Evolutionary conservation across 192 early-diverging fungal genomes (phyloP).

Genomic region (Dispira parvispora): DNA sequence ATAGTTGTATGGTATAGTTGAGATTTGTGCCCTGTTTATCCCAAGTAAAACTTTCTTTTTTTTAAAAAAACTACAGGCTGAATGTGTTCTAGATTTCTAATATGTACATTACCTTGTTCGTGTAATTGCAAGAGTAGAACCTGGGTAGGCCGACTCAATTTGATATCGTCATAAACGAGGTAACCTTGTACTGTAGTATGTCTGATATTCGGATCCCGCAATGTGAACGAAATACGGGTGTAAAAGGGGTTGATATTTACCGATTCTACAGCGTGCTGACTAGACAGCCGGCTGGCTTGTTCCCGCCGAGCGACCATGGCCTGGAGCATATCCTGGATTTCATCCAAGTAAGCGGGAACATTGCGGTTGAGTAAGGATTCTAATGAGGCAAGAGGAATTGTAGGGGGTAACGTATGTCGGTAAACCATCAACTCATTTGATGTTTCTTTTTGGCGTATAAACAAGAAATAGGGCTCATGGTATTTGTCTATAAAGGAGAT

Average conservation of each 20-base stretch:
- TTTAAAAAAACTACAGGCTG: too few species aligned
- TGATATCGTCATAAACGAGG: neutral
- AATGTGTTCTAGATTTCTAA: too few species aligned
- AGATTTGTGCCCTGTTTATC: too few species aligned
- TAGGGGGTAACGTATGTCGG: slow-evolving; percentile 32
- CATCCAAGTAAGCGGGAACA: slow-evolving; percentile 17
- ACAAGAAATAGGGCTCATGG: slow-evolving; percentile 30
- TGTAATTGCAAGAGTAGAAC: neutral
- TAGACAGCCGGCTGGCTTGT: slow-evolving; percentile 7
- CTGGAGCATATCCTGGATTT: slow-evolving; percentile 14
- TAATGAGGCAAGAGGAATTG: slow-evolving; percentile 23
- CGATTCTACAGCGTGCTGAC: neutral
- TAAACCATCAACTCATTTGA: slow-evolving; percentile 13
- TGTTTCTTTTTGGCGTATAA: slow-evolving; percentile 14
- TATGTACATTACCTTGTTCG: neutral
- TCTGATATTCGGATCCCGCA: too few species aligned
- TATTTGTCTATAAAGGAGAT: slow-evolving; percentile 15
- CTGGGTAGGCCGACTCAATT: neutral
- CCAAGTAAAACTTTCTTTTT: too few species aligned
- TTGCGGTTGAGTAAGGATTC: slow-evolving; percentile 23
- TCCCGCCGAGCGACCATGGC: slow-evolving; percentile 17
- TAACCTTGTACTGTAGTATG: neutral
- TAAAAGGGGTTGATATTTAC: neutral
- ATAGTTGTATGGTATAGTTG: too few species aligned
- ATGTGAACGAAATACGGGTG: neutral